phyloP scores from a whole-genome alignment of 768 basidiomycete genomes.

The Kwoniella europaea region DNA sequence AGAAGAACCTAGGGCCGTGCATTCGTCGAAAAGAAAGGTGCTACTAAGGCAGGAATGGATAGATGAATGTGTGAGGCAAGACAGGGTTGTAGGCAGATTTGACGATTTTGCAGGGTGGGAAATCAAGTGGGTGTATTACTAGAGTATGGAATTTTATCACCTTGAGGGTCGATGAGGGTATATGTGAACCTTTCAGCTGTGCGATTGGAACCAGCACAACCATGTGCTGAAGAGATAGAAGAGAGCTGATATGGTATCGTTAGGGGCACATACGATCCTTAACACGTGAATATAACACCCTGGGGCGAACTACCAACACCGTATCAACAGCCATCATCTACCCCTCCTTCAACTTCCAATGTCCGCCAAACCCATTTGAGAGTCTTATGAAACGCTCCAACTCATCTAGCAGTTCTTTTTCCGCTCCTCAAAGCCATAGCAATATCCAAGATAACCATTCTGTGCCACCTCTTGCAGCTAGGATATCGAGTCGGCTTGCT shows the following conservation, averaged over 20 bases:
- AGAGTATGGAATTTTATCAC: too few species aligned
- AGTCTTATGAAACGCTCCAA: neutral
- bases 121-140: neutral
- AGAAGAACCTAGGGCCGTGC: neutral
- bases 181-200: too few species aligned
- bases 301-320: neutral
- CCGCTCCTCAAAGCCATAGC: neutral
- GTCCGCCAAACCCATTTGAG: neutral
- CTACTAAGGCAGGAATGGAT: neutral
- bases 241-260: neutral
- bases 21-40: neutral
- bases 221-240: neutral
- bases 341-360: neutral
- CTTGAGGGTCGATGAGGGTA: too few species aligned
- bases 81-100: neutral
- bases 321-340: neutral
- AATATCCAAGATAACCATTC: neutral
- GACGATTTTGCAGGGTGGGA: constrained; percentile 4
- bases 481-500: neutral
- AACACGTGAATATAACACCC: neutral
- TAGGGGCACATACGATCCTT: constrained; percentile 6
- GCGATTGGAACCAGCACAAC: too few species aligned
- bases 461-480: neutral
- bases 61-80: constrained; percentile 6
- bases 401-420: neutral